Base-by-base conservation (phyloP, 2,329 filamentous ascomycete genomes). In the Chrysoporthe deuterocubensis region DNA sequence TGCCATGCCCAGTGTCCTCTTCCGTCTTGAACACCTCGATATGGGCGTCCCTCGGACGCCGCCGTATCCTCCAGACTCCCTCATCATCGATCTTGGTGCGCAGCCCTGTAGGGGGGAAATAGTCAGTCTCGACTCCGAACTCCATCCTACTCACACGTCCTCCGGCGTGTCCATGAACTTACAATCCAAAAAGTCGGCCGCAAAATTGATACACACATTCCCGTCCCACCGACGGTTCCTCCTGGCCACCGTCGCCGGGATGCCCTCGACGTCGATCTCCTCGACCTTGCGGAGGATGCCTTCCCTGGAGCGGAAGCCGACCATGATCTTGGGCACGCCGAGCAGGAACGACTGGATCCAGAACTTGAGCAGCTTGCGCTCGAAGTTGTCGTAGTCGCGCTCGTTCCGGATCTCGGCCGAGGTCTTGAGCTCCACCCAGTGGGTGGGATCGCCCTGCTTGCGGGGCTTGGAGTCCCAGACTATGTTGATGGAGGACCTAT, bases 341-440 rank as follows among this genome's bases (percentile, higher is more conserved):
- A 99, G 89, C 2, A 99, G 84, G 76, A 97, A 99, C 0, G 92
- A 97, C 78, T 98, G 96, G 16, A 95, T 93, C 96, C 96, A 99
- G 80, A 95, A 97, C 75, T 96, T 96, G 79, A 97, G 87, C 65
- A 98, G 85, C 77, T 98, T 98, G 61, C 92, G 88, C 79, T 97
- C 92, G 76, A 95, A 97, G 71, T 89, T 91, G 26, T 90, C 79
- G 75, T 89, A 84, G 74, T 96, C 92, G 59, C 88, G 85, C 1
- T 90, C 85, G 69, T 86, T 86, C 63, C 84, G 83, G 62, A 95
- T 89, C 71, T 91, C 89, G 52, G 87, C 90, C n/a, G 89, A 88
- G 0, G 96, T 99, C 78, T 99, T 99, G 67, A 99, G 86, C 79
- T 99, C 96, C 43, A 98, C 90, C 92, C 94, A 99, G 74, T 95